Evolutionary conservation across 306 rosid genomes (phyloP).

Genomic region (Fragaria nilgerrensis): DNA sequence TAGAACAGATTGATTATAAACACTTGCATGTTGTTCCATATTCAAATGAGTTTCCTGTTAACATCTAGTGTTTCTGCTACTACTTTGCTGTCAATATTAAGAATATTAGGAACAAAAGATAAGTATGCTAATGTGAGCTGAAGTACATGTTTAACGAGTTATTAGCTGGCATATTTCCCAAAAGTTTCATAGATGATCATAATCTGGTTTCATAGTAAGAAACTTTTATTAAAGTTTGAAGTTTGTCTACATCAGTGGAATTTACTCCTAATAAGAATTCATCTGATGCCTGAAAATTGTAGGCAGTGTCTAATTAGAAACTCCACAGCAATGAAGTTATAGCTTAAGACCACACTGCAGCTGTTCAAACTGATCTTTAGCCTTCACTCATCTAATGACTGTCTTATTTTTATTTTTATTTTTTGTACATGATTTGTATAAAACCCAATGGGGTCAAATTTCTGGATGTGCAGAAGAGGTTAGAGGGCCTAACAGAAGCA

Average conservation of each 20-base stretch:
- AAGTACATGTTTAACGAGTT: too few species aligned
- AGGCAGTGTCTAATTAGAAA: not conserved
- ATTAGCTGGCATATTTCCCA: too few species aligned
- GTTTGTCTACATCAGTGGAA: not conserved
- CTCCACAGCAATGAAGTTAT: not conserved
- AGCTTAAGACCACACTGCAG: not conserved
- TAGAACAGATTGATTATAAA: not conserved
- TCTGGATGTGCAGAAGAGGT: slow-evolving; percentile 77
- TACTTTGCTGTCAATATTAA: too few species aligned
- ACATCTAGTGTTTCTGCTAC: too few species aligned
- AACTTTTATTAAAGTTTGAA: not conserved
- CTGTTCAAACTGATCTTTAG: not conserved
- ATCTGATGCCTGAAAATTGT: not conserved
- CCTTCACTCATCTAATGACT: not conserved
- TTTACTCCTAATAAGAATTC: not conserved
- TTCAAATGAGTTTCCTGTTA: not conserved
- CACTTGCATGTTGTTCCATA: not conserved
- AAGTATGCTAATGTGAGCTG: too few species aligned
- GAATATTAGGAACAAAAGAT: too few species aligned
- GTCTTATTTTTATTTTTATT: not conserved
- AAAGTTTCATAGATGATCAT: too few species aligned
- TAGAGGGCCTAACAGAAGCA: slow-evolving; percentile 93
- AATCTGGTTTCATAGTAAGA: too few species aligned
- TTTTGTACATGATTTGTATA: not conserved
- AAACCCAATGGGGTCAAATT: slow-evolving; percentile 4